Evolutionary conservation across 1,139 yeast species (phyloP), one percentile per base, ranked within the genome.

Genomic region (Sugiyamaella xylanicola): DNA sequence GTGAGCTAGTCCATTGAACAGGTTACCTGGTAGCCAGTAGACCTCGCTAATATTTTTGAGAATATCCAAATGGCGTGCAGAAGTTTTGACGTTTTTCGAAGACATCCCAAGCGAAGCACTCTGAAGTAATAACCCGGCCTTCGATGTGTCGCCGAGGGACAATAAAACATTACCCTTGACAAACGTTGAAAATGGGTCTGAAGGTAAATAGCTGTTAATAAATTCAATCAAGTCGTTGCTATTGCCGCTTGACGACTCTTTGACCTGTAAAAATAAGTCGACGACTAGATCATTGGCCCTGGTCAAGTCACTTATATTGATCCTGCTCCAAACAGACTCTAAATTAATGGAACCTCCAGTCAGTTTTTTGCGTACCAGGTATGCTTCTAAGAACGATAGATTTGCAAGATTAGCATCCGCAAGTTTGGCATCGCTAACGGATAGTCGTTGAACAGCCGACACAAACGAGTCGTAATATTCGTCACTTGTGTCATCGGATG

Each of bases 151-250:
- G 16, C 59, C 62, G 39, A 22, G 42, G 17, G 49, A 53, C 32
- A 64, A 48, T 7, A 56, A 56, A 11, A 63, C 55, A 27, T 58
- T 56, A 1, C 67, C 71, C 43, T 57, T 57, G 22, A 67, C 54
- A 54, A 68, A 66, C 2, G 62, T 54, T 1, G 66, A 51, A 5
- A 65, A 55, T 35, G 55, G 51, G 42, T 63, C 65, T 4, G 50
- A 51, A 4, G 58, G 57, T 9, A 64, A 51, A 52, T 63, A 67
- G 9, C 50, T 58, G 41, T 49, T 57, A 22, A 55, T 36, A 43
- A 52, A 57, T 15, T 56, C 56, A 7, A 29, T 43, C 15, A 48
- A 22, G 11, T 40, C 46, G 2, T 36, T 25, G 32, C 9, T 17
- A 17, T 50, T 43, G 7, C 16, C 35, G 2, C 15, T 13, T 3